phyloP scores from a whole-genome alignment of 169 alveolate species.

The Plasmodium gonderi region DNA sequence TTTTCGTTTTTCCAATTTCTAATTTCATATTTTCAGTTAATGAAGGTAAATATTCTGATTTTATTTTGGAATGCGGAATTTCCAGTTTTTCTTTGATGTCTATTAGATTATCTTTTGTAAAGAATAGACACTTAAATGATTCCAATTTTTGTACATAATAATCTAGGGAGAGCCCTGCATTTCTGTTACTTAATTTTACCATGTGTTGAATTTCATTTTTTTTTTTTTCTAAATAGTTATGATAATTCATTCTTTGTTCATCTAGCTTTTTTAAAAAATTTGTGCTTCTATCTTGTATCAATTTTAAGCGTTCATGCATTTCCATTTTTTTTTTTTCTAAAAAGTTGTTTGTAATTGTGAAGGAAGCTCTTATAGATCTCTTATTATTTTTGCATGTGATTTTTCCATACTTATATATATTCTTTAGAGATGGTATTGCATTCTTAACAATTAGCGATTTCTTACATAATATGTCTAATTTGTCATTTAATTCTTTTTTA shows the following conservation, averaged over 20 bases:
- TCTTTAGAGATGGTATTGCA: constrained; percentile 37
- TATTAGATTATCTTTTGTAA: constrained; percentile 63
- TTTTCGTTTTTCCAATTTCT: constrained; percentile 21
- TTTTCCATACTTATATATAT: constrained; percentile 64
- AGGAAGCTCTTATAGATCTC: constrained; percentile 46
- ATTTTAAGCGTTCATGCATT: constrained; percentile 35
- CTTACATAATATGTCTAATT: constrained; percentile 16
- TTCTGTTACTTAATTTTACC: constrained; percentile 58
- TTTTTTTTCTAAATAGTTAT: constrained; percentile 55
- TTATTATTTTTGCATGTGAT: constrained; percentile 66
- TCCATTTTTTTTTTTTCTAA: constrained; percentile 26
- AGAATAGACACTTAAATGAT: constrained; percentile 61
- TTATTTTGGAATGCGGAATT: constrained; percentile 63
- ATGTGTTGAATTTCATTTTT: constrained; percentile 63
- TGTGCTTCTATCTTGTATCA: constrained; percentile 60
- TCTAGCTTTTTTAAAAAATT: constrained; percentile 35
- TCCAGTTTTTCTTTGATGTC: constrained; percentile 52
- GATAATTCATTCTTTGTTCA: constrained; percentile 57
- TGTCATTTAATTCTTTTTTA: constrained; percentile 50
- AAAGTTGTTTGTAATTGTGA: constrained; percentile 29
- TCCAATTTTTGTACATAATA: constrained; percentile 63
- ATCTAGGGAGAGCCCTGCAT: constrained; percentile 65
- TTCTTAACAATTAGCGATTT: constrained; percentile 55
- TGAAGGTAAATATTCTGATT: constrained; percentile 34
- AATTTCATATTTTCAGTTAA: constrained; percentile 3